phyloP scores from a whole-genome alignment of 164 flowering plant species.

The Litsea cubeba region DNA sequence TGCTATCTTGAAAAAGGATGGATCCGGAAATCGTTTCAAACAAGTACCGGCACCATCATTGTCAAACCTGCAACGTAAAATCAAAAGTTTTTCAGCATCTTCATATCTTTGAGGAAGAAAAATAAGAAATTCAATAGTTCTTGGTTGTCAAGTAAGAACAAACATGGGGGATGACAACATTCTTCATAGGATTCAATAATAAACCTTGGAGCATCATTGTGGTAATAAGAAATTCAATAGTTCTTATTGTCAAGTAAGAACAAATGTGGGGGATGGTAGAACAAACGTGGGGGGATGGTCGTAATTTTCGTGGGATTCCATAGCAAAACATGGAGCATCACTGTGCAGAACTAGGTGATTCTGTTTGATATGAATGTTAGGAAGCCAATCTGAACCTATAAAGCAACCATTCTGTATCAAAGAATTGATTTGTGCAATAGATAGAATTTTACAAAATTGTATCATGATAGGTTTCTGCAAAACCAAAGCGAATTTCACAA shows the following conservation, averaged over 20 bases:
- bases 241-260: too few species aligned
- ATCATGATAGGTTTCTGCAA: background rate
- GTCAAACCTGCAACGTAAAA: conserved; percentile 6
- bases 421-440: background rate
- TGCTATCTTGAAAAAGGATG: too few species aligned
- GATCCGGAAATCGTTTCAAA: conserved; percentile 17
- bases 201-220: conserved; percentile 68
- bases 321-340: too few species aligned
- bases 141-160: conserved; percentile 86
- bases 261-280: too few species aligned
- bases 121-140: background rate
- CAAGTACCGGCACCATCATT: conserved; percentile 15
- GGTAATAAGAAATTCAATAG: too few species aligned
- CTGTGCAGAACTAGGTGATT: conserved; percentile 79
- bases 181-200: conserved; percentile 87
- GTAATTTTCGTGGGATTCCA: too few species aligned
- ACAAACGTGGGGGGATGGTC: too few species aligned
- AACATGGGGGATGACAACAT: conserved; percentile 72
- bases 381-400: conserved; percentile 91
- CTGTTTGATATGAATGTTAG: conserved; percentile 39
- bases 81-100: too few species aligned
- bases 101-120: background rate
- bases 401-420: conserved; percentile 26
- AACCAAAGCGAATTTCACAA: too few species aligned
- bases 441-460: background rate